Evolutionary conservation across 1,284 basidiomycete species (phyloP).

Genomic region (Pseudomicrostroma phylloplanum): DNA sequence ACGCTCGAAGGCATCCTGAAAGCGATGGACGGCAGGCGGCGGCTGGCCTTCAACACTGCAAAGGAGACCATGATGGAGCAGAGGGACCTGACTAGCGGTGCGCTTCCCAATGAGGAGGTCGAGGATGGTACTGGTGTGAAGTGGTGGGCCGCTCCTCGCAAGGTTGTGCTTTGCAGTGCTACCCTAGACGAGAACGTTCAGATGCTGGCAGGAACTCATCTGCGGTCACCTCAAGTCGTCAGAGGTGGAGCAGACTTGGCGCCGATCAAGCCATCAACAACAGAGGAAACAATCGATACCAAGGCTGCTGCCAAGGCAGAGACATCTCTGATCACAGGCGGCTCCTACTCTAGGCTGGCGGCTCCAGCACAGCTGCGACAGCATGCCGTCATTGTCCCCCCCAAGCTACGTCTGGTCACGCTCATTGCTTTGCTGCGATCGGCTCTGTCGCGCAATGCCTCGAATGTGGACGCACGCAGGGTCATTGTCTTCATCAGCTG

Average conservation of each 20-base stretch:
- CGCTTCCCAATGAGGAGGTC: conserved; percentile 6
- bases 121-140: conserved; percentile 25
- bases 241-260: conserved; percentile 31
- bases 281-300: conserved; percentile 10
- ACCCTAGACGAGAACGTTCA: conserved; percentile 93
- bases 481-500: conserved; percentile 94
- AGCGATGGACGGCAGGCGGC: conserved; percentile 42
- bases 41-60: conserved; percentile 56
- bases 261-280: conserved; percentile 14
- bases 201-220: conserved; percentile 75
- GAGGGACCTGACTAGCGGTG: conserved; percentile 44
- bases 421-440: conserved; percentile 69
- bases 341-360: conserved; percentile 9
- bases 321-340: background rate
- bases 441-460: conserved; percentile 60
- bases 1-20: conserved; percentile 67
- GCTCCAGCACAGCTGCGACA: conserved; percentile 92
- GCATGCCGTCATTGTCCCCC: conserved; percentile 82
- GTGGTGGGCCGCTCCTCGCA: conserved; percentile 56
- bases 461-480: conserved; percentile 50
- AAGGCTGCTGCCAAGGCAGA: conserved; percentile 19
- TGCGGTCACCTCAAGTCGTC: conserved; percentile 58
- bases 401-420: conserved; percentile 86
- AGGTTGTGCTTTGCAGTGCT: conserved; percentile 90
- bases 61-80: conserved; percentile 52